Evolutionary conservation across 2,329 filamentous ascomycete species (phyloP).

Genomic region (Neocatenulostroma microsporum): DNA sequence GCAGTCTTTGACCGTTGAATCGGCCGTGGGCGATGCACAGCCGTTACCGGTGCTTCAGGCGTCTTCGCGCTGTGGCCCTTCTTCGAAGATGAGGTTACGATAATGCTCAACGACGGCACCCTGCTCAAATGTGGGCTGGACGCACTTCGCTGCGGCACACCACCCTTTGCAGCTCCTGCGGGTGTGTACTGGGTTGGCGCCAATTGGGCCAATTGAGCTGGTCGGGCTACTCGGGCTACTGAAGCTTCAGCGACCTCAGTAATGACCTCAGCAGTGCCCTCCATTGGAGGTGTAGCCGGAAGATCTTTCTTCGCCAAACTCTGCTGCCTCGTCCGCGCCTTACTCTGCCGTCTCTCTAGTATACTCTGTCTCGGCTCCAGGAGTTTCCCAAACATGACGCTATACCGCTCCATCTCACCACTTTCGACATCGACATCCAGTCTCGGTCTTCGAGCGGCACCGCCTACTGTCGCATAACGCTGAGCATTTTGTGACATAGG

Average conservation of each 20-base stretch:
- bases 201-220: background rate
- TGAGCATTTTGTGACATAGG: conserved; percentile 5
- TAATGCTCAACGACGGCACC: conserved; percentile 11
- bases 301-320: conserved; percentile 8
- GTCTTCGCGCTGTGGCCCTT: background rate
- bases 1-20: conserved; percentile 23
- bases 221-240: background rate
- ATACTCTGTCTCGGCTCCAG: conserved; percentile 42
- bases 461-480: background rate
- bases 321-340: conserved; percentile 14
- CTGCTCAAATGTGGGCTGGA: conserved; percentile 14
- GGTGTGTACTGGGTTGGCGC: too few relatives aligned
- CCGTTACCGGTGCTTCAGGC: conserved; percentile 10
- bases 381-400: conserved; percentile 81
- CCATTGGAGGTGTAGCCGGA: background rate
- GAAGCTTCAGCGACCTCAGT: background rate
- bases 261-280: background rate
- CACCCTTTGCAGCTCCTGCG: too few relatives aligned
- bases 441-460: conserved; percentile 22
- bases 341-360: conserved; percentile 26
- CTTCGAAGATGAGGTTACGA: conserved; percentile 8
- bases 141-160: conserved; percentile 10
- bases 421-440: conserved; percentile 74
- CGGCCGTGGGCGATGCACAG: conserved; percentile 14
- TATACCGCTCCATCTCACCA: conserved; percentile 77